Conservation (phyloP, 2,329 filamentous ascomycete genomes). For the Fusarium sp. region DNA sequence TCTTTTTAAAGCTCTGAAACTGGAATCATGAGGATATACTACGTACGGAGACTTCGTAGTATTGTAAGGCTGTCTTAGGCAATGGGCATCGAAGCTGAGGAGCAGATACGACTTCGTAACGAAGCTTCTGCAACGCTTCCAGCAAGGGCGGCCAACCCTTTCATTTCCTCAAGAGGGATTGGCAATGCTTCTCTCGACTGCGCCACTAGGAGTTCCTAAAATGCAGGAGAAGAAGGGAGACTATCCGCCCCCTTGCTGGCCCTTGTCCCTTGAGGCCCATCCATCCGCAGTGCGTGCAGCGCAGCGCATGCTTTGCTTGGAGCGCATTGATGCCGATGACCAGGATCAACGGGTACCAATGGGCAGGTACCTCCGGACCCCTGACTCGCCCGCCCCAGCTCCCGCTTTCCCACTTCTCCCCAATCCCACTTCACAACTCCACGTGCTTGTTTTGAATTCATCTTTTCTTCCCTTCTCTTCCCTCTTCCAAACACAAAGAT, state of each 20-base stretch:
- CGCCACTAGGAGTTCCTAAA: slow-evolving; percentile 14
- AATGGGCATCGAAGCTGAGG: not conserved
- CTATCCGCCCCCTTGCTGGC: slow-evolving; percentile 1
- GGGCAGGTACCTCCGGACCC: slow-evolving; percentile 29
- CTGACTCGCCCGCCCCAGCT: slow-evolving; percentile 27
- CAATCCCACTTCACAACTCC: slow-evolving; percentile 39
- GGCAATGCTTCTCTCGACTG: slow-evolving; percentile 26
- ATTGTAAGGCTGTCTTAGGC: not conserved
- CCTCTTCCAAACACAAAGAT: slow-evolving; percentile 9
- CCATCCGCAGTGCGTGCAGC: slow-evolving; percentile 8
- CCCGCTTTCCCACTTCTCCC: slow-evolving; percentile 14
- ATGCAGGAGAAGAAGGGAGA: slow-evolving; percentile 20
- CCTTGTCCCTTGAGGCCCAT: slow-evolving; percentile 15
- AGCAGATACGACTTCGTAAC: not conserved
- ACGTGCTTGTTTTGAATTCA: slow-evolving; percentile 46
- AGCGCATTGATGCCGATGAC: not conserved
- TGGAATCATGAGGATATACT: not conserved
- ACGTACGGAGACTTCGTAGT: not conserved
- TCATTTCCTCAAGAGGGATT: slow-evolving; percentile 37
- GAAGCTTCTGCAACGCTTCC: slow-evolving; percentile 27
- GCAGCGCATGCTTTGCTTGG: not conserved
- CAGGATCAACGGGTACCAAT: slow-evolving; percentile 24
- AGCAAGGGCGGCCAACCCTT: slow-evolving; percentile 39
- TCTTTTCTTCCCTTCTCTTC: slow-evolving; percentile 40
- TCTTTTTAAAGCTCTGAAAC: not conserved